These are phyloP conservation scores for Litsea cubeba DNA, from an alignment of 164 flowering plant genomes.

Conservation along the genomic window DNA sequence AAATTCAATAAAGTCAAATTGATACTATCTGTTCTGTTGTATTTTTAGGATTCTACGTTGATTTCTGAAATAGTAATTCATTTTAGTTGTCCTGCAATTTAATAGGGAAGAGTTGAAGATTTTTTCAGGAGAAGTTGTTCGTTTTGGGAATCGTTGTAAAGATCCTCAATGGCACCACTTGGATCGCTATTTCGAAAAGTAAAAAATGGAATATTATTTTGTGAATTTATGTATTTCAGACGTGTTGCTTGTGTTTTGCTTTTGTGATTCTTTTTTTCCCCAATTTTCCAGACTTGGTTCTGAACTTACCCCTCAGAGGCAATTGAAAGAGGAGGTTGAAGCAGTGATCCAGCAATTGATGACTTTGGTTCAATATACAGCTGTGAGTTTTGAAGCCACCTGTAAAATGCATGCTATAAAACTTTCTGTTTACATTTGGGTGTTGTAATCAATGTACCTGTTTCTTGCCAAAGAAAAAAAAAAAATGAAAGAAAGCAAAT, in stretches of 20 bases:
- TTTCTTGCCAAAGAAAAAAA: neutral
- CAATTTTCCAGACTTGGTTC: constrained; percentile 47
- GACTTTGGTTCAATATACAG: constrained; percentile 72
- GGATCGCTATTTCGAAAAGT: constrained; percentile 86
- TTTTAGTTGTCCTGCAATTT: constrained; percentile 8
- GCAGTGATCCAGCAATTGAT: constrained; percentile 61
- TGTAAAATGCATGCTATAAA: neutral
- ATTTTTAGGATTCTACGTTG: neutral
- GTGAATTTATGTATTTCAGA: neutral
- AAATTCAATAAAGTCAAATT: neutral
- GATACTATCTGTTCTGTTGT: neutral
- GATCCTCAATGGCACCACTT: constrained; percentile 94
- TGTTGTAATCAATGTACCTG: no score
- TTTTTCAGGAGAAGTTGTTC: constrained; percentile 82
- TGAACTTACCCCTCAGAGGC: constrained; percentile 53
- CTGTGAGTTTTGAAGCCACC: constrained; percentile 46
- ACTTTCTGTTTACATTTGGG: neutral
- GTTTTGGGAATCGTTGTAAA: constrained; percentile 93
- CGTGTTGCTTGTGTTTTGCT: neutral
- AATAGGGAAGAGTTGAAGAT: constrained; percentile 78
- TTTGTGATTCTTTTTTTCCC: neutral
- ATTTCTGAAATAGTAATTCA: neutral
- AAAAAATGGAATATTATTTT: constrained; percentile 18
- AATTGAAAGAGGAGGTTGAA: constrained; percentile 68
- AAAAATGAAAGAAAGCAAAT: no score